These are phyloP conservation scores for Cichorium intybus DNA, from an alignment of 140 eudicot genomes.

Conservation along the genomic window DNA sequence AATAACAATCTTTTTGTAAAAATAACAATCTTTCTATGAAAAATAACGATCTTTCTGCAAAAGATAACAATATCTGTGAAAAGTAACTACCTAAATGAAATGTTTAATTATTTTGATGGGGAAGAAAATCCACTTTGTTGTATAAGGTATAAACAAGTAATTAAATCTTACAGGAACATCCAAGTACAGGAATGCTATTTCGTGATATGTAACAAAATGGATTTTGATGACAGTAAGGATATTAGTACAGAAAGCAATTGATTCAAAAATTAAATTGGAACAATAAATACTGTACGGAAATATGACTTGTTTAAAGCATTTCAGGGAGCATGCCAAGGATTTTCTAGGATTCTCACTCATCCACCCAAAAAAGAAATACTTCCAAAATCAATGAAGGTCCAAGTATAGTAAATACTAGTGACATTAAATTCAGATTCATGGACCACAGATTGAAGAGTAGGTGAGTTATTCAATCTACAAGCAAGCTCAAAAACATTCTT, in stretches of 20 bases:
- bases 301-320: not conserved
- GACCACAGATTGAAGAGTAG: slow-evolving; percentile 9
- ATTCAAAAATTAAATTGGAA: not conserved
- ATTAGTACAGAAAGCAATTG: not conserved
- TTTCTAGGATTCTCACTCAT: slow-evolving; percentile 7
- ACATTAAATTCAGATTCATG: slow-evolving; percentile 9
- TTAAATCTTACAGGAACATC: not conserved
- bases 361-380: slow-evolving; percentile 10
- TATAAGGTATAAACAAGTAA: too few species aligned
- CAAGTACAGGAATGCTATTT: slow-evolving; percentile 11
- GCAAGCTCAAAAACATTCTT: slow-evolving; percentile 18
- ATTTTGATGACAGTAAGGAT: not conserved
- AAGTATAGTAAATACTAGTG: not conserved
- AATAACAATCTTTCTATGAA: not conserved
- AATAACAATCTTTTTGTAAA: not conserved
- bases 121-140: not conserved
- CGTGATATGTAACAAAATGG: not conserved
- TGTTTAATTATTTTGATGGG: too few species aligned
- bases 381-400: slow-evolving; percentile 20
- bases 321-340: slow-evolving; percentile 14
- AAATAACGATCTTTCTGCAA: not conserved
- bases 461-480: slow-evolving; percentile 21
- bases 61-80: not conserved
- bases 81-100: not conserved
- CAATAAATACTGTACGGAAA: not conserved